Base-by-base conservation (phyloP, 352 stramenopile genomes). In the Pythium monospermum region DNA sequence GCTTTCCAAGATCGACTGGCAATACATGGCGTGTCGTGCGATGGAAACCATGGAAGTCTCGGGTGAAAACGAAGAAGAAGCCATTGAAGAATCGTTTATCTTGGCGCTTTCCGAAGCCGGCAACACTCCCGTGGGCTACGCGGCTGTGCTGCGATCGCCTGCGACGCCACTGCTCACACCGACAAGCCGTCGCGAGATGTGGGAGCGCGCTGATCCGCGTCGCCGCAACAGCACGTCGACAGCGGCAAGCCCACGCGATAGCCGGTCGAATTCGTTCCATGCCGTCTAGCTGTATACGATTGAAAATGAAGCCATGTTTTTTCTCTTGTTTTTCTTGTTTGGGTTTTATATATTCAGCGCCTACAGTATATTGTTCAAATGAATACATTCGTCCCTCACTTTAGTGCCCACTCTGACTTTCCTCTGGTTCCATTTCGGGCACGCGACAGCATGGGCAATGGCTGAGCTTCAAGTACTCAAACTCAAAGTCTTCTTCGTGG, bases 401-500 rank as follows among this genome's bases (percentile, higher is more conserved):
- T n/a, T n/a, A n/a, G n/a, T n/a, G n/a, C n/a, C n/a, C n/a, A n/a
- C n/a, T n/a, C n/a, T n/a, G n/a, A n/a, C n/a, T n/a, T n/a, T n/a
- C 46, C 25, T 61, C 59, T 0, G 69, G 45, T 16, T 69, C 55
- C 40, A 85, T 68, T 49, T 91, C 78, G 15, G 59, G 21, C 4
- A 87, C 53, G 28, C 89, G 81, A 43, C 86, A 97, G 64, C 87
- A 96, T n/a, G 87, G 90, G 59, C 92, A 98, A 32, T 78, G 53
- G 23, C 83, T 82, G 6, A 83, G 70, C 49, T 84, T 90, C 21
- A 98, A 71, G 54, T 96, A 92, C 42, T 90, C 85, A 38, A 97
- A 95, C 73, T 98, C 94, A 57, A 98, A 97, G 66, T 98, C 90
- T 63, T 98, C 85, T 52, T 97, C 85, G 67, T 98, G 86, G 72